A percentile compares a stretch with the other conserved stretches of the same genome.
These are phyloP conservation scores for Camellia lanceoleosa DNA, from an alignment of 148 eudicot genomes.

Conservation along the genomic window DNA sequence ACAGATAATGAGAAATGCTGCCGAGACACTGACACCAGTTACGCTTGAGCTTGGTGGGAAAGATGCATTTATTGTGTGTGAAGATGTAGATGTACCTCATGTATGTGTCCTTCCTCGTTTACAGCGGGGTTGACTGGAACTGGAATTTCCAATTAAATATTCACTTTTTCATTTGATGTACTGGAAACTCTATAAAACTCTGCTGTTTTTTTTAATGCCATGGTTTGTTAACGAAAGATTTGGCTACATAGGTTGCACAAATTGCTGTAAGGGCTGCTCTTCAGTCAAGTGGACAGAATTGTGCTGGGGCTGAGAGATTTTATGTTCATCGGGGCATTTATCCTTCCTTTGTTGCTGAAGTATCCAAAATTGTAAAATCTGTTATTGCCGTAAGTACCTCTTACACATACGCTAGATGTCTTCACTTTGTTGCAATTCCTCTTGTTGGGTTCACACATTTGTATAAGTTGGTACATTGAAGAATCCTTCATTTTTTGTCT, in stretches of 20 bases:
- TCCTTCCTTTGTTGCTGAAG: constrained; percentile 75
- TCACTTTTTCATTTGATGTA: constrained; percentile 13
- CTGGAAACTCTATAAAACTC: not conserved
- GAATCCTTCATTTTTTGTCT: not conserved
- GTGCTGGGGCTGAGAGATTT: constrained; percentile 99
- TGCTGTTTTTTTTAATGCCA: constrained; percentile 8
- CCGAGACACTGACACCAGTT: constrained; percentile 89
- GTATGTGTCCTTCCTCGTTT: constrained; percentile 39
- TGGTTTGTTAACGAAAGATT: constrained; percentile 1
- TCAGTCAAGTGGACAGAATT: constrained; percentile 98
- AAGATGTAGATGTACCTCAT: constrained; percentile 86
- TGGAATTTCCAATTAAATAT: constrained; percentile 5
- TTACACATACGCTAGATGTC: not conserved
- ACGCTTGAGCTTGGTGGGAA: constrained; percentile 99
- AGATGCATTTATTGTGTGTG: constrained; percentile 98
- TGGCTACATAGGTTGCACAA: constrained; percentile 76
- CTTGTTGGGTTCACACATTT: not conserved
- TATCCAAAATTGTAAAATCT: constrained; percentile 92
- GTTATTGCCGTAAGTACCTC: constrained; percentile 77
- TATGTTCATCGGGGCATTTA: constrained; percentile 86
- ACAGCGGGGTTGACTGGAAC: not conserved
- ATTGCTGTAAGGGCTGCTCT: constrained; percentile 94
- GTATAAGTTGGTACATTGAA: not conserved
- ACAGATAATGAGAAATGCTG: constrained; percentile 95
- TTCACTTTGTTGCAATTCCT: constrained; percentile 2